A percentile compares a stretch with the other conserved stretches of the same genome.
Evolutionary conservation across 140 eudicot genomes (phyloP).

Genomic region (Senecio squalidus): DNA sequence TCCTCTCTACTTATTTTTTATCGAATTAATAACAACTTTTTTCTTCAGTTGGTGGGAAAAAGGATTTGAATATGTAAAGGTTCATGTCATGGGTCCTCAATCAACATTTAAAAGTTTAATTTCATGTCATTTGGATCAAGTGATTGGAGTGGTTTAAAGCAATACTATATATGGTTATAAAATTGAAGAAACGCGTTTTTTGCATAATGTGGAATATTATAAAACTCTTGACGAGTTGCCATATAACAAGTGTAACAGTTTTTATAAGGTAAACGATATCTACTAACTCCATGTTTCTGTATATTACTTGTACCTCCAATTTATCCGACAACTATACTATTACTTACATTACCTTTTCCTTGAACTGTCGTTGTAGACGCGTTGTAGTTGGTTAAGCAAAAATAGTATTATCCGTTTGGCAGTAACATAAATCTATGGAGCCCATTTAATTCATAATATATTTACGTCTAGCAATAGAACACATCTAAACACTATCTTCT

Average conservation of each 20-base stretch:
- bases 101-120: conserved; percentile 6
- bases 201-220: neutral
- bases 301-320: conserved; percentile 16
- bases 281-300: conserved; percentile 21
- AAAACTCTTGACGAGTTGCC: neutral
- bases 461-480: neutral
- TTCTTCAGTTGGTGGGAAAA: conserved; percentile 18
- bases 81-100: conserved; percentile 29
- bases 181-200: conserved; percentile 25
- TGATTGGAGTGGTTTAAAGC: conserved; percentile 34
- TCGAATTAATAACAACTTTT: conserved; percentile 12
- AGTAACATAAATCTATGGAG: neutral
- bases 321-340: conserved; percentile 21
- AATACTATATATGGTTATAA: conserved; percentile 11
- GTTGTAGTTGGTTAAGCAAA: conserved; percentile 4
- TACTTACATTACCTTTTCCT: neutral
- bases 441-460: neutral
- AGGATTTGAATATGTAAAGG: conserved; percentile 25
- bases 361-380: neutral
- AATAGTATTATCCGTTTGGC: neutral
- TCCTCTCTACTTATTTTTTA: conserved; percentile 7
- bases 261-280: neutral
- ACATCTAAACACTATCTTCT: neutral
- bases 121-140: conserved; percentile 7
- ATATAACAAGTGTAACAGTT: neutral